These are phyloP conservation scores for Penicillium aurantiogriseum DNA, from an alignment of 2,329 filamentous ascomycete genomes.

Conservation along the genomic window DNA sequence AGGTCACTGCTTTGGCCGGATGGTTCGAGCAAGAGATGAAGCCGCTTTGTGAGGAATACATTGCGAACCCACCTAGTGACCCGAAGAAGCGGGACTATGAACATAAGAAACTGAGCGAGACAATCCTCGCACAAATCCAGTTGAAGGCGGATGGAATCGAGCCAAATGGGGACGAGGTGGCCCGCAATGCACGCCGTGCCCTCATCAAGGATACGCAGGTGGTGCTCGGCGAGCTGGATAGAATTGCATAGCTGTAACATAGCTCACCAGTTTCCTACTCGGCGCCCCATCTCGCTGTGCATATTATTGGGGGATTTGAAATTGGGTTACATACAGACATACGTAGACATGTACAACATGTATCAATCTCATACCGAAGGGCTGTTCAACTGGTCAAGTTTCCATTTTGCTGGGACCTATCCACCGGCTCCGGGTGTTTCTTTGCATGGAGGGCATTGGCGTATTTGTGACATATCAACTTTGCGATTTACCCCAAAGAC, in stretches of 20 bases:
- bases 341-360: not conserved
- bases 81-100: conserved; percentile 43
- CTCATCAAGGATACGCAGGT: conserved; percentile 45
- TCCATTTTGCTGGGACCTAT: conserved; percentile 1
- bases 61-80: conserved; percentile 41
- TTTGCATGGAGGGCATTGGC: conserved; percentile 9
- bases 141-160: conserved; percentile 69
- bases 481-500: conserved; percentile 2
- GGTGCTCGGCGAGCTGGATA: conserved; percentile 40
- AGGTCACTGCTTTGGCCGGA: conserved; percentile 38
- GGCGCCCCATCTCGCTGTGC: not conserved
- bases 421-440: not conserved
- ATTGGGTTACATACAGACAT: not conserved
- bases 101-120: conserved; percentile 46
- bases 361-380: not conserved
- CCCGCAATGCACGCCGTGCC: conserved; percentile 50
- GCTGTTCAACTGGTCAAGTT: not conserved
- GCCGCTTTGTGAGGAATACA: conserved; percentile 40
- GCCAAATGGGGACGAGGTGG: conserved; percentile 63
- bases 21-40: conserved; percentile 40
- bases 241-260: conserved; percentile 22
- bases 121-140: conserved; percentile 44
- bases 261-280: not conserved
- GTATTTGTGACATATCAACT: conserved; percentile 6
- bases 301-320: conserved; percentile 4